Percentiles rank a stretch among this genome's conserved stretches.
These are phyloP conservation scores for Fusarium pseudonygamai DNA, from an alignment of 2,329 filamentous ascomycete species.

Conservation along the genomic window DNA sequence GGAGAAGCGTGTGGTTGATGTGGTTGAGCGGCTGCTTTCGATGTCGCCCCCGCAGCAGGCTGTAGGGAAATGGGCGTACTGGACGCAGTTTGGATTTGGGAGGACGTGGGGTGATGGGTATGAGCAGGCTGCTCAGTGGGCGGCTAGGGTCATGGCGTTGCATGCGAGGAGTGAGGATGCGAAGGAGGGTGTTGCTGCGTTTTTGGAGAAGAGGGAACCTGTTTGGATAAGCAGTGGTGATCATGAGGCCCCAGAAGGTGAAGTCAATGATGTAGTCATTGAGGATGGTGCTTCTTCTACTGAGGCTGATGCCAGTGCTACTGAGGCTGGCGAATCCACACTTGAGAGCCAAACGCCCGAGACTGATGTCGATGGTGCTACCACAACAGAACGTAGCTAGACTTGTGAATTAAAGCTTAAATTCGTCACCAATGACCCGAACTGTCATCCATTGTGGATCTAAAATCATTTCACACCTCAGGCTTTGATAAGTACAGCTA, in stretches of 20 bases:
- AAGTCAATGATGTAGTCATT: fast-evolving
- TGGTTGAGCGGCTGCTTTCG: conserved; percentile 10
- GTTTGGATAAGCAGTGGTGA: conserved; percentile 18
- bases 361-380: fast-evolving
- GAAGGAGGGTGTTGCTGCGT: conserved; percentile 37
- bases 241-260: fast-evolving
- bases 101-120: conserved; percentile 24
- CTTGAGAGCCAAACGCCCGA: fast-evolving
- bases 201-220: conserved; percentile 28
- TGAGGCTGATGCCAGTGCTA: fast-evolving
- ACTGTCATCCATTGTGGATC: too few species aligned
- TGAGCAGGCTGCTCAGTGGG: conserved; percentile 32
- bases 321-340: neutral
- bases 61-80: conserved; percentile 40
- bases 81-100: conserved; percentile 34
- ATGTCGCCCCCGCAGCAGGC: conserved; percentile 37
- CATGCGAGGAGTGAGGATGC: conserved; percentile 39
- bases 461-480: too few species aligned
- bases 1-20: conserved; percentile 13
- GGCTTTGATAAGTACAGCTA: too few species aligned
- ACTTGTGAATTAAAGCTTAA: neutral
- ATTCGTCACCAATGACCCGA: fast-evolving
- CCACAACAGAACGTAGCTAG: fast-evolving
- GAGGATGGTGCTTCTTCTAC: neutral
- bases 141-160: conserved; percentile 38